A percentile compares a stretch with the other conserved stretches of the same genome.
phyloP scores from a whole-genome alignment of 352 stramenopile species.

The Globisporangium uncinulatum region DNA sequence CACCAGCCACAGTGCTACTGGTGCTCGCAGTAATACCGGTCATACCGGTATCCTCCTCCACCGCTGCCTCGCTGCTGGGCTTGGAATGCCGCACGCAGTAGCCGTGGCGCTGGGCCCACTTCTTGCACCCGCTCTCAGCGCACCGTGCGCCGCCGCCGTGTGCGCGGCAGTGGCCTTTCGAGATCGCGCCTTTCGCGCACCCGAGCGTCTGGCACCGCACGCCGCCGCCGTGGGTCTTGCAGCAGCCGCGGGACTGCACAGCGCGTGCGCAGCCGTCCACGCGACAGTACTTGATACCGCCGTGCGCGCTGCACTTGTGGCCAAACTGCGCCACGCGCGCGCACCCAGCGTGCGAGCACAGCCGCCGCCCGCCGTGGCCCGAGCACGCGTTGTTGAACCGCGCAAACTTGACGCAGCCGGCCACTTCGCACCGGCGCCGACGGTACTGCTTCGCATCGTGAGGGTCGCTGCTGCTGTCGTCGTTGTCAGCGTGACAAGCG shows the following conservation, averaged over 20 bases:
- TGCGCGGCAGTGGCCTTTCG: conserved; percentile 75
- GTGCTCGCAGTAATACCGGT: not conserved
- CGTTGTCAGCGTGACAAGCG: not conserved
- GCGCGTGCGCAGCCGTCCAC: conserved; percentile 62
- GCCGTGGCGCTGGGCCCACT: conserved; percentile 70
- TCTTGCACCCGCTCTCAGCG: conserved; percentile 52
- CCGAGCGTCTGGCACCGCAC: conserved; percentile 73
- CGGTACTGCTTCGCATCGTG: conserved; percentile 50
- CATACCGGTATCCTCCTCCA: conserved; percentile 5
- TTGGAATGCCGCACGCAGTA: conserved; percentile 78
- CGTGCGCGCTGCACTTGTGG: conserved; percentile 77
- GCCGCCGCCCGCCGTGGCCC: conserved; percentile 59
- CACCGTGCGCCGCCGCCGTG: conserved; percentile 81
- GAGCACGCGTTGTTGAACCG: conserved; percentile 79
- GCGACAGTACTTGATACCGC: conserved; percentile 71
- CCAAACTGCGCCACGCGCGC: conserved; percentile 70
- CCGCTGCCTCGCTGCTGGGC: not conserved
- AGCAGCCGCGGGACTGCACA: conserved; percentile 80
- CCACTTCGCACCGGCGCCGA: conserved; percentile 54
- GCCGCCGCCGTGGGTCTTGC: conserved; percentile 83
- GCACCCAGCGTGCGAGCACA: conserved; percentile 64
- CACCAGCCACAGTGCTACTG: not conserved
- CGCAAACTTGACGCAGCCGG: conserved; percentile 68
- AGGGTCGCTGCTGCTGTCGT: not conserved
- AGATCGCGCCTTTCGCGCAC: conserved; percentile 83